Evolutionary conservation across 2,329 filamentous ascomycete species (phyloP), one percentile per base, ranked within the genome.

Genomic region (Aspergillus novofumigatus): DNA sequence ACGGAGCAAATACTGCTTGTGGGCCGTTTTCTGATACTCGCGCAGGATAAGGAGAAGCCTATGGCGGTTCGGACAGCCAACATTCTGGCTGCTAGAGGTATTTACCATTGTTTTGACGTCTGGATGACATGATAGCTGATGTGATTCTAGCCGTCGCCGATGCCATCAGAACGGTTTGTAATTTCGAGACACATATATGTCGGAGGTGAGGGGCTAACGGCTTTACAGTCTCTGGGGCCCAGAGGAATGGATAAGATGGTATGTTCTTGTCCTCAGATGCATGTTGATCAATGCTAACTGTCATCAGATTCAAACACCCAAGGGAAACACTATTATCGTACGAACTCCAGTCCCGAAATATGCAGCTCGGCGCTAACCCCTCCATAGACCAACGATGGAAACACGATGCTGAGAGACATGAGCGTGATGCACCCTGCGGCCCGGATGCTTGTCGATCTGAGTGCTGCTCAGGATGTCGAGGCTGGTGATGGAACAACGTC

Each of bases 391-490:
- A 99, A 99, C 82, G 94, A 99, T 78, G 94, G 94, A 75, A 96
- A 95, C 81, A 99, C 94, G 57, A 99, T 99, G 93, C 81, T 99
- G 72, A 96, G 90, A 80, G 93, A 93, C 81, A 97, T 99, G 94
- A 90, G 91, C 64, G 94, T 99, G 65, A 92, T 99, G 89, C 94
- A 99, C 74, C 94, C 94, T n/a, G 96, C 95, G 51, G 94, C 94
- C 52, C 97, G 96, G 81, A 99, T 99, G 94, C 83, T 99, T 66
- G 94, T 99, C 70, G 92, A 99, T 76, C 85, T 99, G 61, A 95
- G 93, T 69, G 91, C 94, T 65, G 94, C 94, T 64, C 94, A 99
- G 77, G 94, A 99, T 80, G 92, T 99, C 60, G 94, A 99, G 77
- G 94, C 94, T 62, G 94, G 94, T 79, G 94, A 99, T 75, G 95